These are phyloP conservation scores for Beta corolliflora DNA, from an alignment of 179 eudicot genomes.

Conservation along the genomic window DNA sequence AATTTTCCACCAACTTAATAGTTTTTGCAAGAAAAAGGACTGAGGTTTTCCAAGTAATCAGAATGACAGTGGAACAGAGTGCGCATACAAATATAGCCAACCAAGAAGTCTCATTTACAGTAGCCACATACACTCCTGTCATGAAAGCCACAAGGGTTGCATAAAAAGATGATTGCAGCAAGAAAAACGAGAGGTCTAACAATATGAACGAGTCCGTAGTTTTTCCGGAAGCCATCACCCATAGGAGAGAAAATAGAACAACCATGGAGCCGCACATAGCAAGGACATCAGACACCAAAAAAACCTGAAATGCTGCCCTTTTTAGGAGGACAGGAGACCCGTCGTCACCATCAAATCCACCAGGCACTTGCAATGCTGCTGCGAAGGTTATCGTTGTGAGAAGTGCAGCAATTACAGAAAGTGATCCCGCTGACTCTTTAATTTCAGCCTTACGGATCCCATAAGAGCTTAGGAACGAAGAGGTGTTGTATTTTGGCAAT, in stretches of 20 bases:
- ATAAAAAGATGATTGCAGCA: conserved; percentile 4
- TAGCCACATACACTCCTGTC: conserved; percentile 19
- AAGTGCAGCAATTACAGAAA: conserved; percentile 23
- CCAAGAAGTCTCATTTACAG: conserved; percentile 4
- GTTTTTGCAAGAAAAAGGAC: background rate
- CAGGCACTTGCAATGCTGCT: conserved; percentile 23
- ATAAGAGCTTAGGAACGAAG: conserved; percentile 6
- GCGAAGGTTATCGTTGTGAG: conserved; percentile 17
- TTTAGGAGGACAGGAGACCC: conserved; percentile 12
- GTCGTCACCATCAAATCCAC: conserved; percentile 5
- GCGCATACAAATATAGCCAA: conserved; percentile 3
- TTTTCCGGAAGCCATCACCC: conserved; percentile 11
- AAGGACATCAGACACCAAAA: conserved; percentile 5
- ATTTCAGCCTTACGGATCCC: conserved; percentile 6
- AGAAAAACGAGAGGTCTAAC: conserved; percentile 12
- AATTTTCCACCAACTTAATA: background rate
- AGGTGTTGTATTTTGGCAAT: background rate
- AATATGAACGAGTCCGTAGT: background rate
- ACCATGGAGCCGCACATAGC: conserved; percentile 22
- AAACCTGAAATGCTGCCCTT: conserved; percentile 11
- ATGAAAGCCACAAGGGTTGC: conserved; percentile 25
- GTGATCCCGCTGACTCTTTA: conserved; percentile 6
- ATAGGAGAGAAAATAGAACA: conserved; percentile 13
- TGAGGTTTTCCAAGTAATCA: background rate
- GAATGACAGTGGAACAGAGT: background rate